Evolutionary conservation across 208 protist species (phyloP).

Genomic region (Trypanosoma lewisi): DNA sequence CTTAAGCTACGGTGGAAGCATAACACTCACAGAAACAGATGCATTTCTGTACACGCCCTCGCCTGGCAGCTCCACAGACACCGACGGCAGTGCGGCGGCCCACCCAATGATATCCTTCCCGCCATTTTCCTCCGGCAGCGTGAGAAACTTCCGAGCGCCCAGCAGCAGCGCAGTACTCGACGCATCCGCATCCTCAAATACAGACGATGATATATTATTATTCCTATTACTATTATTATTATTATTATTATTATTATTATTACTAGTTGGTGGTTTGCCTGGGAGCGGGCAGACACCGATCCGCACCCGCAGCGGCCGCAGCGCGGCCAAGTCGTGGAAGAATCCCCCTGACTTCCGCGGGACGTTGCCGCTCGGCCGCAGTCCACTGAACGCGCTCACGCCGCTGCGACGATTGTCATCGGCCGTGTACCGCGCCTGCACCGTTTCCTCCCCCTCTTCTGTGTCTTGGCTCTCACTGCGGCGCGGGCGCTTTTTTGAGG

Average conservation of each 20-base stretch:
- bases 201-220: neutral
- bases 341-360: constrained; percentile 15
- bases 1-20: constrained; percentile 21
- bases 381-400: neutral
- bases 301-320: constrained; percentile 36
- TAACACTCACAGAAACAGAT: constrained; percentile 21
- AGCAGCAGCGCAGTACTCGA: constrained; percentile 17
- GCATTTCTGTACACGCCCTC: constrained; percentile 28
- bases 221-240: no score
- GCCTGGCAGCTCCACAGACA: constrained; percentile 41
- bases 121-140: constrained; percentile 26
- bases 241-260: no score
- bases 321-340: constrained; percentile 38
- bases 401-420: constrained; percentile 6
- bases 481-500: constrained; percentile 1
- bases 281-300: constrained; percentile 58
- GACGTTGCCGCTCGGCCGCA: constrained; percentile 8
- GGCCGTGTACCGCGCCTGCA: neutral
- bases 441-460: constrained; percentile 2
- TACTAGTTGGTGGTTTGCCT: neutral
- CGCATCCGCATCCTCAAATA: neutral
- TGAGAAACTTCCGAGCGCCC: constrained; percentile 29
- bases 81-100: constrained; percentile 32
- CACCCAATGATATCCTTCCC: constrained; percentile 50
- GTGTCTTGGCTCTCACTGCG: neutral